A percentile compares a stretch with the other conserved stretches of the same genome.
These are phyloP conservation scores for Pyracantha coccinea DNA, from an alignment of 331 rosid genomes.

Conservation along the genomic window DNA sequence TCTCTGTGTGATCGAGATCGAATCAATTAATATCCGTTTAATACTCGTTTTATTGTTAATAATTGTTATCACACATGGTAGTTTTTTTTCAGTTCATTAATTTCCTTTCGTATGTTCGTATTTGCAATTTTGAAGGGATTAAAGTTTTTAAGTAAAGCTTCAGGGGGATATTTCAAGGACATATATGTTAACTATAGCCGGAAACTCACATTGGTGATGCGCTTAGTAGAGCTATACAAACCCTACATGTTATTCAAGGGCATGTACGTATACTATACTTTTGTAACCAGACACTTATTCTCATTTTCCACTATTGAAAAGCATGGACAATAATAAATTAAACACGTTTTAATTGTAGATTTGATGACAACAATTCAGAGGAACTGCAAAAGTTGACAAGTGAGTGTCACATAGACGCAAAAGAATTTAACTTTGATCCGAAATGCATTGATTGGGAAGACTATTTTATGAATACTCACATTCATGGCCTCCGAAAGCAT, in stretches of 20 bases:
- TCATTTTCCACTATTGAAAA: neutral
- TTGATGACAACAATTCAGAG: slow-evolving; percentile 28
- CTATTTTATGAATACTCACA: slow-evolving; percentile 18
- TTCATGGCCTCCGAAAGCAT: slow-evolving; percentile 23
- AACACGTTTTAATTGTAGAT: slow-evolving; percentile 1
- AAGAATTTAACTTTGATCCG: slow-evolving; percentile 18
- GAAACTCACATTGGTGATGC: slow-evolving; percentile 41
- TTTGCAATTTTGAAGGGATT: slow-evolving; percentile 35
- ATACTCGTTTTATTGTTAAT: too few species aligned
- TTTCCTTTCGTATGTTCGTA: neutral
- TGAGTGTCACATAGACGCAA: neutral
- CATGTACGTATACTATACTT: slow-evolving; percentile 34
- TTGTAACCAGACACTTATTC: neutral
- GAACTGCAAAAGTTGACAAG: neutral
- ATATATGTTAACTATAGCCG: slow-evolving; percentile 14
- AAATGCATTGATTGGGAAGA: slow-evolving; percentile 26
- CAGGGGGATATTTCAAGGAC: slow-evolving; percentile 35
- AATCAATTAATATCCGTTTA: too few species aligned
- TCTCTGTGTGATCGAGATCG: too few species aligned
- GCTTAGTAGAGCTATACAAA: slow-evolving; percentile 57
- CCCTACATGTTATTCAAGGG: slow-evolving; percentile 75
- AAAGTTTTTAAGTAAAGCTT: slow-evolving; percentile 33
- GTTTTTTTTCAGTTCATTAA: neutral
- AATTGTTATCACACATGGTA: neutral
- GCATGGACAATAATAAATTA: too few species aligned